Evolutionary conservation across 495 filamentous ascomycete genomes (phyloP).

Genomic region (Tuber magnatum): DNA sequence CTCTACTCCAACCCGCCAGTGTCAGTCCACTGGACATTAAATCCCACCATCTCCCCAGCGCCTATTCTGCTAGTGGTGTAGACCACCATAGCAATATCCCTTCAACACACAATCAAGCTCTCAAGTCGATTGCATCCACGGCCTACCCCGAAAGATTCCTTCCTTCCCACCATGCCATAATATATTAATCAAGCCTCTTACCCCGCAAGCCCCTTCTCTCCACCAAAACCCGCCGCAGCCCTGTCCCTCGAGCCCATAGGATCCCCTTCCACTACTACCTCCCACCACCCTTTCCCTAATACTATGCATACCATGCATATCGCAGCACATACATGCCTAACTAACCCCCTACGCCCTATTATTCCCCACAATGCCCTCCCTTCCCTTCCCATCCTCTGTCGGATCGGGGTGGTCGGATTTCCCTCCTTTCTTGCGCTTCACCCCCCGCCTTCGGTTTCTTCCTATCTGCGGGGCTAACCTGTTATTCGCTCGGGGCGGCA

Average conservation of each 20-base stretch:
- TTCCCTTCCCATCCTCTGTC: conserved; percentile 4
- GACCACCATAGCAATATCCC: background rate
- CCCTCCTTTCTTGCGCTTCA: background rate
- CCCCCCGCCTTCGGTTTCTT: background rate
- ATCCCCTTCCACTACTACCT: background rate
- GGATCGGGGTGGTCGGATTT: conserved; percentile 13
- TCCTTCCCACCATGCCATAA: background rate
- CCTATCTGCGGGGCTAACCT: background rate
- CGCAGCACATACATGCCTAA: background rate
- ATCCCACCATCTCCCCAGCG: background rate
- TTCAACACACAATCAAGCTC: background rate
- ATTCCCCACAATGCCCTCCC: conserved; percentile 22
- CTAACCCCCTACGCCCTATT: conserved; percentile 10
- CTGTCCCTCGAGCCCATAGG: background rate
- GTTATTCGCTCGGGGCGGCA: background rate
- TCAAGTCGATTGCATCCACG: background rate
- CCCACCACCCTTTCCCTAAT: no score
- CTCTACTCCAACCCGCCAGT: background rate
- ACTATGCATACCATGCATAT: background rate
- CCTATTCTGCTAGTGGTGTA: background rate
- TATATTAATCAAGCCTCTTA: background rate
- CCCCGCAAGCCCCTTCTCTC: background rate
- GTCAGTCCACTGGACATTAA: background rate
- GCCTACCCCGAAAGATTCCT: background rate
- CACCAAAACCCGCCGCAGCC: no score